These are phyloP conservation scores for Skeletonema tropicum DNA, from an alignment of 108 stramenopile genomes.

Conservation along the genomic window DNA sequence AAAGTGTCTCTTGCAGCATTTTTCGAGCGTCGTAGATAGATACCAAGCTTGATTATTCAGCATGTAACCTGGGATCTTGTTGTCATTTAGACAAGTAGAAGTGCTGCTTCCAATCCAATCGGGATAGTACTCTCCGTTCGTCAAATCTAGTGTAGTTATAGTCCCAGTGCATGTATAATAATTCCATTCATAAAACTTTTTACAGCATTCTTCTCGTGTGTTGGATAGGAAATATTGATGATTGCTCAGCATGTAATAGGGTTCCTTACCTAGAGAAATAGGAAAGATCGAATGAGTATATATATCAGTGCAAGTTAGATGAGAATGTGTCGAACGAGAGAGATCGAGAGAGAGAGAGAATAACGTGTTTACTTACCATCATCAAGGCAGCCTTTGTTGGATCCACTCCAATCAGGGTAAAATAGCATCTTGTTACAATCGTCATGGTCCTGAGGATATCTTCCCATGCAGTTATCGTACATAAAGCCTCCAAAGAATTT, in stretches of 20 bases:
- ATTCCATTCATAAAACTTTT: neutral
- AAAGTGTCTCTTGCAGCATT: neutral
- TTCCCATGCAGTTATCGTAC: no score
- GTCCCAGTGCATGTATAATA: neutral
- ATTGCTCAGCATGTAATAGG: neutral
- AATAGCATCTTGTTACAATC: no score
- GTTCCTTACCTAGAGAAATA: neutral
- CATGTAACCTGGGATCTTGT: neutral
- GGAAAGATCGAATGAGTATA: neutral
- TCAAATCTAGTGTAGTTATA: no score
- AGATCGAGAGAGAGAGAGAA: no score
- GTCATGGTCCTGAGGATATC: no score
- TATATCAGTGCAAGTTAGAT: no score
- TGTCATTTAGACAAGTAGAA: neutral
- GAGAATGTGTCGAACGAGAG: no score
- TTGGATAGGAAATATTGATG: neutral
- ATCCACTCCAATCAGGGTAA: no score
- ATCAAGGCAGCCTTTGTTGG: no score
- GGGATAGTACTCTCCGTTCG: neutral
- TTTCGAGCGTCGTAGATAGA: neutral
- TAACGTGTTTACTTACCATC: neutral
- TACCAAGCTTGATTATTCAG: slow-evolving; percentile 1
- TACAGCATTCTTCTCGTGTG: slow-evolving; percentile 1
- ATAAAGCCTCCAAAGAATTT: no score
- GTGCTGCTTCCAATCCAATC: neutral